Evolutionary conservation across 2,329 filamentous ascomycete species (phyloP).

Genomic region (Alternaria burnsii): DNA sequence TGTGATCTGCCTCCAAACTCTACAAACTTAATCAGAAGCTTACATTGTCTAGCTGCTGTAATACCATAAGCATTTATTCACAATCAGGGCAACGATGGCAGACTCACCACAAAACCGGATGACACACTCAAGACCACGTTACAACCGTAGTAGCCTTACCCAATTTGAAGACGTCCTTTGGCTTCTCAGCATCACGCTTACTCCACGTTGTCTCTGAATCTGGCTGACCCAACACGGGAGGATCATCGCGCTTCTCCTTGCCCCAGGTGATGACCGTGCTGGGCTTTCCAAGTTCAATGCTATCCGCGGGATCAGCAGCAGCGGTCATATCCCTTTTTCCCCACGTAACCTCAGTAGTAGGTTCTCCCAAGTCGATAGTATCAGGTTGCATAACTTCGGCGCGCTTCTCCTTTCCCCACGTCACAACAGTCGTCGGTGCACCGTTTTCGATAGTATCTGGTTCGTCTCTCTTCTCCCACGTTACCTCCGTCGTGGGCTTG

Average conservation of each 20-base stretch:
- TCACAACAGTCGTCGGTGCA: background rate
- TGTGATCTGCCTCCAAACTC: background rate
- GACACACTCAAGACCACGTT: constrained; percentile 22
- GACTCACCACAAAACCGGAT: background rate
- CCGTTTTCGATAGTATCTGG: background rate
- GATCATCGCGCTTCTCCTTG: constrained; percentile 19
- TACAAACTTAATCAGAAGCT: background rate
- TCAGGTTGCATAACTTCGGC: background rate
- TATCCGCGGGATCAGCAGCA: constrained; percentile 5
- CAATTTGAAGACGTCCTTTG: constrained; percentile 24
- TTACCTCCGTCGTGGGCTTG: constrained; percentile 1
- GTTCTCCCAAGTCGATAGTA: background rate
- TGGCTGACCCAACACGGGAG: constrained; percentile 16
- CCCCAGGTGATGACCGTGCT: constrained; percentile 9
- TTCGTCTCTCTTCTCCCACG: constrained; percentile 8
- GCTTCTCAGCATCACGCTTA: constrained; percentile 22
- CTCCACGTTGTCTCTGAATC: constrained; percentile 28
- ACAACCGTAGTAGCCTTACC: constrained; percentile 25
- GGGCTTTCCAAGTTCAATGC: constrained; percentile 11
- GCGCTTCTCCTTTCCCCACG: constrained; percentile 10
- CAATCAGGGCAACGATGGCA: background rate
- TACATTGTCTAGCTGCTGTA: background rate
- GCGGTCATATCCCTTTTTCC: background rate
- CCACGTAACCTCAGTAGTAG: constrained; percentile 21
- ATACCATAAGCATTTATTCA: background rate